A percentile compares a stretch with the other conserved stretches of the same genome.
Conservation (phyloP, 345 rosid genomes). For the Eucalyptus rudis region DNA sequence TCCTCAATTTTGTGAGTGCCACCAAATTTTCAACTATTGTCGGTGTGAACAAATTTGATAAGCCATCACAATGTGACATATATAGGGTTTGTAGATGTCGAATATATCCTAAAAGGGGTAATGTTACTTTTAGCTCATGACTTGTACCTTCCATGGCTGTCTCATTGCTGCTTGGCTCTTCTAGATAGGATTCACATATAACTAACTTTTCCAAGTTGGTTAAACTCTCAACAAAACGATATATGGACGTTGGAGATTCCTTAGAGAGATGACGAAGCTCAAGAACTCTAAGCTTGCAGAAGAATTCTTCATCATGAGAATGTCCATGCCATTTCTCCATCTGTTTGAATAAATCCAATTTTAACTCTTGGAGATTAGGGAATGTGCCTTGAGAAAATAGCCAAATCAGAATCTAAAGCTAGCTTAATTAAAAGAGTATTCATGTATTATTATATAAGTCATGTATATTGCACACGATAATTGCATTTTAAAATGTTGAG, state of each 20-base stretch:
- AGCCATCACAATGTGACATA: not conserved
- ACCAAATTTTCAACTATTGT: not conserved
- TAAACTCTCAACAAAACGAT: not conserved
- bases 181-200: not conserved
- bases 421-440: not conserved
- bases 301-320: not conserved
- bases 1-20: not conserved
- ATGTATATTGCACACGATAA: fast-evolving
- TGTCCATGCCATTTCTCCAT: not conserved
- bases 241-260: not conserved
- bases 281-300: not conserved
- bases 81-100: fast-evolving
- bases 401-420: not conserved
- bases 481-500: not conserved
- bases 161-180: not conserved
- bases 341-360: not conserved
- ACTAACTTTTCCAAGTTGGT: not conserved
- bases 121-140: not conserved
- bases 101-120: not conserved
- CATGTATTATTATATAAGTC: not conserved
- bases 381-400: not conserved
- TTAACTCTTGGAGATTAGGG: not conserved
- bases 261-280: not conserved
- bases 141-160: not conserved
- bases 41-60: not conserved